Conservation (phyloP, 2,329 filamentous ascomycete genomes). For the Sporothrix mexicana region DNA sequence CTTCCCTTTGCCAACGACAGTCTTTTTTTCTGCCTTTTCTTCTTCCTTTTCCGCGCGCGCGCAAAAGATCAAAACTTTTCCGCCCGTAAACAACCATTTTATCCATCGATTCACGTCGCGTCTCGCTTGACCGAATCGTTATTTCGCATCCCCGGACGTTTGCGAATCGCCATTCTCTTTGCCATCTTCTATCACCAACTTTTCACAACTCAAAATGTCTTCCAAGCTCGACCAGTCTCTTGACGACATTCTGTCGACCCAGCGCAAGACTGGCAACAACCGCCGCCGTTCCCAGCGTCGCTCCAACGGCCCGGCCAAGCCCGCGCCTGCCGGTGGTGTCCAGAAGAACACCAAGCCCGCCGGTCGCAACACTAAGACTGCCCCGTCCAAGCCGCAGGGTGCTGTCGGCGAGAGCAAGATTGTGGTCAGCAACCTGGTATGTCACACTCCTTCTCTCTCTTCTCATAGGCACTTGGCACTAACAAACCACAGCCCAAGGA, state of each 20-base stretch:
- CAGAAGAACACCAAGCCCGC: constrained; percentile 74
- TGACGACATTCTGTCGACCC: constrained; percentile 91
- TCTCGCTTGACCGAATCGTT: neutral
- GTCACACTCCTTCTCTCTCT: constrained; percentile 44
- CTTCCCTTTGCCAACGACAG: constrained; percentile 17
- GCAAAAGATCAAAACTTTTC: constrained; percentile 2
- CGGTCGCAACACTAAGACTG: constrained; percentile 65
- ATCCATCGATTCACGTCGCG: constrained; percentile 19
- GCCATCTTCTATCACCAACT: neutral
- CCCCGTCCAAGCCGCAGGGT: constrained; percentile 67
- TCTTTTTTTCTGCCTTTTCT: neutral
- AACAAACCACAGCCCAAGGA: constrained; percentile 78
- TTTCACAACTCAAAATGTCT: constrained; percentile 68
- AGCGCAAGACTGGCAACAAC: constrained; percentile 58
- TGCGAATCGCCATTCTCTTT: constrained; percentile 16
- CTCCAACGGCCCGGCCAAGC: constrained; percentile 59
- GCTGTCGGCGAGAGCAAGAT: constrained; percentile 85
- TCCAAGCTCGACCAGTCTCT: constrained; percentile 96
- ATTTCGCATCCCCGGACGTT: neutral
- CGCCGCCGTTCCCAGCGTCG: constrained; percentile 59
- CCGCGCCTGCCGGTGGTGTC: constrained; percentile 82
- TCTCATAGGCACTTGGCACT: constrained; percentile 45
- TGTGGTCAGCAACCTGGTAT: constrained; percentile 97
- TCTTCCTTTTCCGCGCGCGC: constrained; percentile 10
- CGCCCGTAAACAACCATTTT: constrained; percentile 24